A percentile compares a stretch with the other conserved stretches of the same genome.
Evolutionary conservation across 2,329 filamentous ascomycete genomes (phyloP).

Genomic region (Trichoderma hamatum): DNA sequence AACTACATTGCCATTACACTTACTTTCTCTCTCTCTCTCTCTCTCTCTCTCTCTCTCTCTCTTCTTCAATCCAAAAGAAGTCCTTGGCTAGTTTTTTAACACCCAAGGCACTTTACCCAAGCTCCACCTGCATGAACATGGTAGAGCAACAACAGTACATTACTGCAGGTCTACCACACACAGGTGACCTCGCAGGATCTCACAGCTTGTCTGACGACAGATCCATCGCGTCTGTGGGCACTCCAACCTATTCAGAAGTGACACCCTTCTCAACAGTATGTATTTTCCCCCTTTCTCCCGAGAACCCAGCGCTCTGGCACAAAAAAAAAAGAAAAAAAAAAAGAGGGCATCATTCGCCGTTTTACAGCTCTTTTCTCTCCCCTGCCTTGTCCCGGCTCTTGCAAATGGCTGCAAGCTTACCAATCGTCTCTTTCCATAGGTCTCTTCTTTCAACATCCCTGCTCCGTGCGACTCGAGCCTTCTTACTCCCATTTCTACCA

Average conservation of each 20-base stretch:
- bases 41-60: background rate
- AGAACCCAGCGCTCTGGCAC: background rate
- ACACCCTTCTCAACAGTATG: constrained; percentile 40
- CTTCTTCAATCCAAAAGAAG: background rate
- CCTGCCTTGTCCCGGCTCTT: background rate
- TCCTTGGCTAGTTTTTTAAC: constrained; percentile 14
- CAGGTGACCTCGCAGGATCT: constrained; percentile 38
- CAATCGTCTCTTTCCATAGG: constrained; percentile 28
- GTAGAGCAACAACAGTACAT: constrained; percentile 43
- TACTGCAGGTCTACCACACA: constrained; percentile 39
- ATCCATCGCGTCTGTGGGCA: constrained; percentile 30
- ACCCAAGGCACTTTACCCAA: constrained; percentile 20
- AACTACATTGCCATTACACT: background rate
- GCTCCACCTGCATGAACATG: constrained; percentile 37
- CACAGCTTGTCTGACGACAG: constrained; percentile 35
- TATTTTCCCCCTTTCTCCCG: constrained; percentile 22
- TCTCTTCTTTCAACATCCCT: constrained; percentile 40
- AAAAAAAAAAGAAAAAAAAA: too few species aligned
- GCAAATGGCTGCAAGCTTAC: constrained; percentile 6
- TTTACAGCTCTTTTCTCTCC: background rate
- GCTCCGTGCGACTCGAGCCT: constrained; percentile 49
- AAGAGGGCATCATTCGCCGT: background rate
- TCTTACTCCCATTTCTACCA: constrained; percentile 55
- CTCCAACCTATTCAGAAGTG: constrained; percentile 38
- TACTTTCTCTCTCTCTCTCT: background rate